These are phyloP conservation scores for Hypoxylon rickii DNA, from an alignment of 495 filamentous ascomycete genomes.

Conservation along the genomic window DNA sequence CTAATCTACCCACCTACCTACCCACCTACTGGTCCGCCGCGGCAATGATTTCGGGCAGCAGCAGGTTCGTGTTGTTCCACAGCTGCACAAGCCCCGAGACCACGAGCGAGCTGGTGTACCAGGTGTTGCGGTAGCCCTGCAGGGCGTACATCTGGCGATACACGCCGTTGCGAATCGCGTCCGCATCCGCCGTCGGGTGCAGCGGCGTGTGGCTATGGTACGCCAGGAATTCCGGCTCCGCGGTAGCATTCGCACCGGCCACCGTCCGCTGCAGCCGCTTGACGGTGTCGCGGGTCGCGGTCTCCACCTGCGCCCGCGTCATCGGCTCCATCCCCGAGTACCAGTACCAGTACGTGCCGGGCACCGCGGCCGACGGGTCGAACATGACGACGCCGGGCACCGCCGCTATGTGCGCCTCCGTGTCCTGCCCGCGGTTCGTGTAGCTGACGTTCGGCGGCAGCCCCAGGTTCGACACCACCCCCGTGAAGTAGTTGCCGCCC, in stretches of 20 bases:
- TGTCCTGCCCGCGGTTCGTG: conserved; percentile 16
- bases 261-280: conserved; percentile 19
- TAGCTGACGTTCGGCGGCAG: conserved; percentile 13
- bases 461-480: conserved; percentile 47
- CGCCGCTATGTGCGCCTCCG: conserved; percentile 11
- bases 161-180: conserved; percentile 46
- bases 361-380: conserved; percentile 19
- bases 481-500: conserved; percentile 50
- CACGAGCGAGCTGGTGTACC: conserved; percentile 53
- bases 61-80: conserved; percentile 44
- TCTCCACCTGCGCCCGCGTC: conserved; percentile 17
- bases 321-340: conserved; percentile 14
- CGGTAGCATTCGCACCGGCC: not conserved
- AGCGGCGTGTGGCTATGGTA: conserved; percentile 44
- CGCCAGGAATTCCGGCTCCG: conserved; percentile 25
- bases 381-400: conserved; percentile 26
- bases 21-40: conserved; percentile 15
- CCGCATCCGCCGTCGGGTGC: conserved; percentile 37
- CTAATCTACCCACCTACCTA: not conserved
- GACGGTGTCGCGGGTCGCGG: conserved; percentile 12
- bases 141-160: conserved; percentile 53
- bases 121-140: conserved; percentile 57
- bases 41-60: conserved; percentile 25
- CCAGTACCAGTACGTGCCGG: conserved; percentile 33
- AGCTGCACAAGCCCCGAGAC: conserved; percentile 41